These are phyloP conservation scores for Artemisia annua DNA, from an alignment of 129 eudicot genomes.

Conservation along the genomic window DNA sequence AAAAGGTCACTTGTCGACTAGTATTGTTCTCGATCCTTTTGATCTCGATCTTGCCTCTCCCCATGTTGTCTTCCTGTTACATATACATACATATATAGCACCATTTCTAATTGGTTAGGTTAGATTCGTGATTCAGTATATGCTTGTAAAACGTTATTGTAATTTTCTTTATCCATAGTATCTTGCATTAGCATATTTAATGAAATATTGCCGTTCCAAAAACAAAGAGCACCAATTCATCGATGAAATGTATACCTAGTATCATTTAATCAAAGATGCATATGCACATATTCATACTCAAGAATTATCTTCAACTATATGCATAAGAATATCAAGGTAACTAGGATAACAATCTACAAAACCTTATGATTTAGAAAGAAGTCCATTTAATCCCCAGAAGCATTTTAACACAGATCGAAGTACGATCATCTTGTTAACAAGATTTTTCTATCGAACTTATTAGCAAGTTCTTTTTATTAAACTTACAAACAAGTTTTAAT, in stretches of 20 bases:
- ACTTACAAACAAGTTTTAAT: not conserved
- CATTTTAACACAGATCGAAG: too few species aligned
- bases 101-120: too few species aligned
- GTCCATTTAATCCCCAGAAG: not conserved
- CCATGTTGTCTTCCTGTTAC: constrained; percentile 24
- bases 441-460: too few species aligned
- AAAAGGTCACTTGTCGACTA: constrained; percentile 35
- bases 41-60: constrained; percentile 51
- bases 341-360: not conserved
- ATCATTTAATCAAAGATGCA: not conserved
- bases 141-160: too few species aligned
- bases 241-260: too few species aligned
- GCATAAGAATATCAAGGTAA: not conserved
- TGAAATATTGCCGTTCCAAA: too few species aligned
- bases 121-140: too few species aligned
- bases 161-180: too few species aligned
- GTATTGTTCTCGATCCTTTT: constrained; percentile 53
- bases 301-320: not conserved
- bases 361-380: not conserved
- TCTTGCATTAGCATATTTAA: too few species aligned
- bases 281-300: not conserved
- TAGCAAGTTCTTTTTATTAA: not conserved
- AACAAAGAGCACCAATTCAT: too few species aligned
- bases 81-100: not conserved
- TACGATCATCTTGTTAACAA: too few species aligned